phyloP scores from a whole-genome alignment of 164 flowering plant species.

The Taxillus chinensis region DNA sequence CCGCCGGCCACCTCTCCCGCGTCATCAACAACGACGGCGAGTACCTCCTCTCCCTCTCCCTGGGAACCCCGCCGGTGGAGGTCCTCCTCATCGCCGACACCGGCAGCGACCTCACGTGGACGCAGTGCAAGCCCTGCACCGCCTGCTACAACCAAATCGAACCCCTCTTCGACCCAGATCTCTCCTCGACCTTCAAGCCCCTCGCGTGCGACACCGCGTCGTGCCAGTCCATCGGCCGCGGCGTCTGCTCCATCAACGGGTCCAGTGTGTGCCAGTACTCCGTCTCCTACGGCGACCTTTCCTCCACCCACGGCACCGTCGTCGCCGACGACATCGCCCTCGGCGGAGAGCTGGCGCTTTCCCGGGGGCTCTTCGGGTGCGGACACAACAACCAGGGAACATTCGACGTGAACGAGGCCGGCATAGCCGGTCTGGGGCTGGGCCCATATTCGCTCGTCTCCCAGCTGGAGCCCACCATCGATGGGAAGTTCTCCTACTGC shows the following conservation, averaged over 20 bases:
- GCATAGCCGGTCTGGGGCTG: conserved; percentile 23
- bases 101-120: conserved; percentile 4
- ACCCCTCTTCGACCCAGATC: not conserved
- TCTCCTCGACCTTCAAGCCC: not conserved
- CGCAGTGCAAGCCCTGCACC: not conserved
- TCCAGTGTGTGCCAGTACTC: not conserved
- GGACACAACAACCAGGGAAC: conserved; percentile 17
- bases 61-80: not conserved
- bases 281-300: not conserved
- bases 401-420: conserved; percentile 9
- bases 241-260: not conserved
- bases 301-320: not conserved
- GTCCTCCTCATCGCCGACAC: not conserved
- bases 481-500: conserved; percentile 20
- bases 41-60: not conserved
- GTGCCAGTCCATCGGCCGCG: not conserved
- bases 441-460: conserved; percentile 13
- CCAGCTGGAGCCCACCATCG: conserved; percentile 8
- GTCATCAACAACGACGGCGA: not conserved
- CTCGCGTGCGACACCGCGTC: not conserved
- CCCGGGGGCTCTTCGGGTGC: conserved; percentile 14
- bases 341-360: conserved; percentile 6
- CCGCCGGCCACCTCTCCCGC: not conserved
- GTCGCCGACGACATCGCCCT: not conserved
- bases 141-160: not conserved